phyloP scores from a whole-genome alignment of 2,329 filamentous ascomycete species.

The Neofusicoccum cordaticola region DNA sequence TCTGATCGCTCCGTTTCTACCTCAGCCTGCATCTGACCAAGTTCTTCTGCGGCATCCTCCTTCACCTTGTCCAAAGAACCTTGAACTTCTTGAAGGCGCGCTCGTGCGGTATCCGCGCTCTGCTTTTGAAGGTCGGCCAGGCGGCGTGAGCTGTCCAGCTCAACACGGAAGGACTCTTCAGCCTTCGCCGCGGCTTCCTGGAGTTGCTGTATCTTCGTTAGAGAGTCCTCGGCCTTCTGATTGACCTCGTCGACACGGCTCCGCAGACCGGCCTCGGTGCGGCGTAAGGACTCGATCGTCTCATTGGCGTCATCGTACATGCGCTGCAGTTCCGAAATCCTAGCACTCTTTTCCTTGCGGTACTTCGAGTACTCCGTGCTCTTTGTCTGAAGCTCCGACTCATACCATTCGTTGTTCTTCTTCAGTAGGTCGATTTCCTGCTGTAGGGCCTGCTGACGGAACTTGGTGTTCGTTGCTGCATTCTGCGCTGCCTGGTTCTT shows the following conservation, averaged over 20 bases:
- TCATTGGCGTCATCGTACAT: slow-evolving; percentile 81
- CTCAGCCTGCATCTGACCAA: slow-evolving; percentile 49
- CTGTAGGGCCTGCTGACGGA: slow-evolving; percentile 83
- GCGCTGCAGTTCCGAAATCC: slow-evolving; percentile 83
- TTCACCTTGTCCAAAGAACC: slow-evolving; percentile 60
- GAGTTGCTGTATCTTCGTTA: slow-evolving; percentile 78
- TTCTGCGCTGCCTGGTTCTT: slow-evolving; percentile 78
- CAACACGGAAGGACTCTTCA: slow-evolving; percentile 83
- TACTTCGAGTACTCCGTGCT: slow-evolving; percentile 82
- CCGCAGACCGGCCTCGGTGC: slow-evolving; percentile 76
- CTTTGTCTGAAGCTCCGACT: slow-evolving; percentile 88
- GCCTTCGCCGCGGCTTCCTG: slow-evolving; percentile 77
- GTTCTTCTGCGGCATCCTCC: slow-evolving; percentile 62
- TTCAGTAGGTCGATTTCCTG: slow-evolving; percentile 88
- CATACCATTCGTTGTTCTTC: slow-evolving; percentile 90
- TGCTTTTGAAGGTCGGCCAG: slow-evolving; percentile 80
- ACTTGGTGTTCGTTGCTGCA: slow-evolving; percentile 76
- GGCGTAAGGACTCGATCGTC: slow-evolving; percentile 72
- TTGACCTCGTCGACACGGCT: slow-evolving; percentile 80
- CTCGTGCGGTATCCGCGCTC: slow-evolving; percentile 68
- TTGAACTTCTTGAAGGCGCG: slow-evolving; percentile 68
- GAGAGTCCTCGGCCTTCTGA: slow-evolving; percentile 79
- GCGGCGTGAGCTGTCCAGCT: slow-evolving; percentile 76
- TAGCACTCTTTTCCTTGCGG: slow-evolving; percentile 89
- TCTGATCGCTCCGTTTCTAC: slow-evolving; percentile 55